These are phyloP conservation scores for Mycena latifolia DNA, from an alignment of 768 basidiomycete genomes.

Conservation along the genomic window DNA sequence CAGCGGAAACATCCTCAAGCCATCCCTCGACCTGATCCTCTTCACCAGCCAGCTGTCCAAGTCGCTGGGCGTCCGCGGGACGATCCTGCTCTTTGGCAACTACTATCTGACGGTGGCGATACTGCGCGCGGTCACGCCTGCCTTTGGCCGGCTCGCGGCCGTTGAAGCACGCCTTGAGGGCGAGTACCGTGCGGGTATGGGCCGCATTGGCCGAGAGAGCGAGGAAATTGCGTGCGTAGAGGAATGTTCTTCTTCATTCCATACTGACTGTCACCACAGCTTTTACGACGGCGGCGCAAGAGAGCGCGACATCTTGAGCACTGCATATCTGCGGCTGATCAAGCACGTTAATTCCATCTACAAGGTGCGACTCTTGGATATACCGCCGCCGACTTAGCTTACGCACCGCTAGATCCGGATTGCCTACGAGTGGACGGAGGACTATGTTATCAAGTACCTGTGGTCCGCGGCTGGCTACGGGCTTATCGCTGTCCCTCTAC, in stretches of 20 bases:
- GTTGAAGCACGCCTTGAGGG: slow-evolving; percentile 91
- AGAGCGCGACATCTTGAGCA: slow-evolving; percentile 85
- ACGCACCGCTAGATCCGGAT: slow-evolving; percentile 75
- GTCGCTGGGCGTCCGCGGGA: slow-evolving; percentile 89
- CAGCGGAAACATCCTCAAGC: slow-evolving; percentile 95
- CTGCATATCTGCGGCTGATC: slow-evolving; percentile 84
- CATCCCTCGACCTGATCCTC: slow-evolving; percentile 88
- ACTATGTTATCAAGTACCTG: slow-evolving; percentile 95
- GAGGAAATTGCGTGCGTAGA: slow-evolving; percentile 90
- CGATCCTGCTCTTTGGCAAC: slow-evolving; percentile 80
- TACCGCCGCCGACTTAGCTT: background rate
- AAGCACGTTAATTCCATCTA: slow-evolving; percentile 94
- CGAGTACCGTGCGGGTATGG: slow-evolving; percentile 91
- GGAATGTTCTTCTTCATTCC: background rate
- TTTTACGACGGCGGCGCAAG: slow-evolving; percentile 93
- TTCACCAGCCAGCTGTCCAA: slow-evolving; percentile 94
- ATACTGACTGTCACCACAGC: slow-evolving; percentile 48
- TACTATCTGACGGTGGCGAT: slow-evolving; percentile 91
- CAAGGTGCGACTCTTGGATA: slow-evolving; percentile 64
- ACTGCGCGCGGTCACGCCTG: slow-evolving; percentile 87
- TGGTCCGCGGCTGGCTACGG: slow-evolving; percentile 96
- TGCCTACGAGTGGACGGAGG: slow-evolving; percentile 95
- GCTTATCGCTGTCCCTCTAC: slow-evolving; percentile 90
- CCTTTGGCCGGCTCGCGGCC: slow-evolving; percentile 91
- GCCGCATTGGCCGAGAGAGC: slow-evolving; percentile 86